Base-by-base conservation (phyloP, 139 green algal species). In the Chlamydomonas sp. region DNA sequence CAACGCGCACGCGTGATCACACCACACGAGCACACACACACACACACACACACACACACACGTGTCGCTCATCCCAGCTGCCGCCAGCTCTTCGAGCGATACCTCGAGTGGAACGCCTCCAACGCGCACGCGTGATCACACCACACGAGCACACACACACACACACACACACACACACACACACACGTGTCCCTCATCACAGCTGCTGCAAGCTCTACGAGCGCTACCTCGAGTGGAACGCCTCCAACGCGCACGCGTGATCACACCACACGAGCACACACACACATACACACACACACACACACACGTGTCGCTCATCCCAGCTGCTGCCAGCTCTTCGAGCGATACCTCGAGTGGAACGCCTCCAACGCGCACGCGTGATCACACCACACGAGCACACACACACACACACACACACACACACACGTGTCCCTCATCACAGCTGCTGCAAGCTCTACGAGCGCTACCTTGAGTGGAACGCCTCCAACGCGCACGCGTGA, bases 271-370 rank as follows among this genome's bases (percentile, higher is more conserved):
- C 20, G 20, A 54, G 20, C 43, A 20, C 43, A 54, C 43, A 54
- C 43, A 54, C 43, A 20, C 43, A 54, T 20, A 13, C 16, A 13
- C 43, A 54, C 43, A 54, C 43, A 54, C 43, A 54, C 43, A 54
- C 43, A 54, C 20, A 13, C 43, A 54, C 16, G 13, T 54, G 43
- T 20, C 43, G 43, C 43, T 26, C 13, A 20, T 54, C 20, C 43
- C 72, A 89, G 83, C 33, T 95, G 88, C 58, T 85, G 92, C 29
- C 91, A 75, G 65, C 78, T 99, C 48, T 97, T 97, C 77, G 83
- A 91, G 47, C 97, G 96, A 83, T 96, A 91, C 72, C 70, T 98
- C 39, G 90, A 97, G 73, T 96, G 84, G 84, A 76, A 77, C n/a
- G 88, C 94, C 1, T 66, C 81, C 35, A 91, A 90, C 71, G 92